These are phyloP conservation scores for Fragosphaeria purpurea DNA, from an alignment of 2,329 filamentous ascomycete genomes.

Conservation along the genomic window DNA sequence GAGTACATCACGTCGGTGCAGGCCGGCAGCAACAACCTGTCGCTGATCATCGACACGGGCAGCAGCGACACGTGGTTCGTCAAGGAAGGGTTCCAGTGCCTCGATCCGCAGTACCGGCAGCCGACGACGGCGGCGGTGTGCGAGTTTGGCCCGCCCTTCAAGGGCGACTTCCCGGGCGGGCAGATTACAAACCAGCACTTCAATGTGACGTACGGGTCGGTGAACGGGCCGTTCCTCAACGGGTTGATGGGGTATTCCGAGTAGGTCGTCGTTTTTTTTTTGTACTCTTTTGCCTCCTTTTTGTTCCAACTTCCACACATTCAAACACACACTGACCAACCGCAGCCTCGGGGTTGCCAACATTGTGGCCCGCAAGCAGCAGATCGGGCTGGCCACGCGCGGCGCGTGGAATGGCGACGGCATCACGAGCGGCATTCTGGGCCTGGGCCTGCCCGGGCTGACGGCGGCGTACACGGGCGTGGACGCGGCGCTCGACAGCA, in stretches of 20 bases:
- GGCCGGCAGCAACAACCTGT: slow-evolving; percentile 16
- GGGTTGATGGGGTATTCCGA: slow-evolving; percentile 22
- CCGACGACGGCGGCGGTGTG: slow-evolving; percentile 13
- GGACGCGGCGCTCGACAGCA: slow-evolving; percentile 13
- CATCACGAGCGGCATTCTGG: slow-evolving; percentile 23
- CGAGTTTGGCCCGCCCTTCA: slow-evolving; percentile 19
- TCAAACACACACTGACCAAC: background rate
- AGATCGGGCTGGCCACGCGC: slow-evolving; percentile 21
- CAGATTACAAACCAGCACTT: slow-evolving; percentile 19
- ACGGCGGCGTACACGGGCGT: slow-evolving; percentile 18
- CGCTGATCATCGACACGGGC: slow-evolving; percentile 22
- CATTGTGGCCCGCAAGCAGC: slow-evolving; percentile 20
- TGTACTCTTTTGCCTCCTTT: too few relatives aligned
- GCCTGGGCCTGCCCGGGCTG: slow-evolving; percentile 21
- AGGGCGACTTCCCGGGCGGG: slow-evolving; percentile 20
- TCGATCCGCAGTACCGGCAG: slow-evolving; percentile 15
- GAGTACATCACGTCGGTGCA: slow-evolving; percentile 22
- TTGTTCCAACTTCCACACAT: too few relatives aligned
- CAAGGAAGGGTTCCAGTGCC: slow-evolving; percentile 18
- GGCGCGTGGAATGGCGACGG: slow-evolving; percentile 22
- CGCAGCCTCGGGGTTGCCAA: slow-evolving; percentile 19
- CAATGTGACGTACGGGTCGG: slow-evolving; percentile 21
- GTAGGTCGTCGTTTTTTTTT: slow-evolving; percentile 9
- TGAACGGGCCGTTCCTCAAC: slow-evolving; percentile 18
- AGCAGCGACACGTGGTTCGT: slow-evolving; percentile 23